A percentile compares a stretch with the other conserved stretches of the same genome.
phyloP scores from a whole-genome alignment of 768 basidiomycete species.

The Trichaptum fuscoviolaceum region DNA sequence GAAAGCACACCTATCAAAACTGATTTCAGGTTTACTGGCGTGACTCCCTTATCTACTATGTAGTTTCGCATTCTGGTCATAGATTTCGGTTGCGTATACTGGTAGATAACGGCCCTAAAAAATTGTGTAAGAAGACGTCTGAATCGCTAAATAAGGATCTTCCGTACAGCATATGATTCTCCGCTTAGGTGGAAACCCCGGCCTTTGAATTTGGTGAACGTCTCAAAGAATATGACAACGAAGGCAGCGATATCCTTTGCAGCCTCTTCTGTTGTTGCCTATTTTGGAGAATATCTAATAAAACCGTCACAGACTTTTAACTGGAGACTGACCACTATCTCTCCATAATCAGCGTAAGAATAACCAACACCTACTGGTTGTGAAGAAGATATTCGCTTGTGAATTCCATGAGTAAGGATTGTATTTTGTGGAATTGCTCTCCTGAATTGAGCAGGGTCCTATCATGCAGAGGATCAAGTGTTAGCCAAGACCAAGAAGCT shows the following conservation, averaged over 20 bases:
- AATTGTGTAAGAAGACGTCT: background rate
- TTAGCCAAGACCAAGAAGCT: background rate
- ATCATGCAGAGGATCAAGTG: background rate
- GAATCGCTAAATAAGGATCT: background rate
- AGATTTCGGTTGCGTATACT: constrained; percentile 69
- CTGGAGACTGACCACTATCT: constrained; percentile 11
- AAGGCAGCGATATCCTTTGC: constrained; percentile 29
- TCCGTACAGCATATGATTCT: constrained; percentile 22
- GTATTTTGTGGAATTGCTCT: constrained; percentile 14
- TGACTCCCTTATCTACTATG: constrained; percentile 40
- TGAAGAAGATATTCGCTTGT: constrained; percentile 27
- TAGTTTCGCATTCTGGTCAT: constrained; percentile 64
- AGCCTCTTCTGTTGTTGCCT: constrained; percentile 23
- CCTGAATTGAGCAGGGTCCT: constrained; percentile 20
- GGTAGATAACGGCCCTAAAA: constrained; percentile 63
- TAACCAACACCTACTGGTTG: constrained; percentile 39
- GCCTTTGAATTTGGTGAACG: constrained; percentile 26
- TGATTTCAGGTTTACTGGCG: constrained; percentile 57
- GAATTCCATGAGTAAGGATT: constrained; percentile 43
- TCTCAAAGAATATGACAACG: constrained; percentile 27
- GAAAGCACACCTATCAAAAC: constrained; percentile 53
- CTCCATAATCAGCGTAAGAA: constrained; percentile 35
- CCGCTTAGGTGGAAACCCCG: constrained; percentile 29
- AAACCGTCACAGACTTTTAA: background rate
- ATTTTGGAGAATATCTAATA: background rate